A percentile compares a stretch with the other conserved stretches of the same genome.
phyloP scores from a whole-genome alignment of 2,329 filamentous ascomycete genomes.

The Colletotrichum acutatum region DNA sequence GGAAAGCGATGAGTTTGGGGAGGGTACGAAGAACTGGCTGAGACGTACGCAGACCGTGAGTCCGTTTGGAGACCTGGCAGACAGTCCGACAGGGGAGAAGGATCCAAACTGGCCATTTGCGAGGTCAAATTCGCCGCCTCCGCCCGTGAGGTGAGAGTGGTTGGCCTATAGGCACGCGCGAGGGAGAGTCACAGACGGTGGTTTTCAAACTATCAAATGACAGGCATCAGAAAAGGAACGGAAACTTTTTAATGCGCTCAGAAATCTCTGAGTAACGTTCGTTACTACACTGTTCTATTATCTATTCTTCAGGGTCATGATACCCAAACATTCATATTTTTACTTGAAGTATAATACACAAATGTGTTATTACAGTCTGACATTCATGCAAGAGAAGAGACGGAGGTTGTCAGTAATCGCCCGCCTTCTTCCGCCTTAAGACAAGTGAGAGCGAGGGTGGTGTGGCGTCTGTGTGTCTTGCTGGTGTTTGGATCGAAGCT shows the following conservation, averaged over 20 bases:
- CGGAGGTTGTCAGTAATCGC: neutral
- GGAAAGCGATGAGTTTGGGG: conserved; percentile 28
- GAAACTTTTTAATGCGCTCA: neutral
- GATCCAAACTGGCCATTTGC: conserved; percentile 28
- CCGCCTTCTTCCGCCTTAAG: no score
- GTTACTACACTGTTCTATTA: neutral
- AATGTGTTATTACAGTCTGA: neutral
- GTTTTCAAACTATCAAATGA: neutral
- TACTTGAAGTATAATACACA: neutral
- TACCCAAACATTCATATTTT: neutral
- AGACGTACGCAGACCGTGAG: conserved; percentile 45
- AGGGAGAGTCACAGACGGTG: neutral
- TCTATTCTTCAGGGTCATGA: neutral
- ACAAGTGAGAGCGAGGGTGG: neutral
- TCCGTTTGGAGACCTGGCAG: conserved; percentile 46
- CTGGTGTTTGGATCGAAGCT: neutral
- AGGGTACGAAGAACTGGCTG: conserved; percentile 44
- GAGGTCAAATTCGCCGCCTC: conserved; percentile 6
- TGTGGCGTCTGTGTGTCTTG: neutral
- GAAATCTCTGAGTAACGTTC: neutral
- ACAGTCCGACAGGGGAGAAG: conserved; percentile 22
- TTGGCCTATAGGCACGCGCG: neutral
- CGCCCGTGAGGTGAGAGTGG: neutral
- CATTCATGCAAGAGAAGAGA: neutral
- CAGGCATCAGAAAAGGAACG: neutral